Conservation (phyloP, 2,329 filamentous ascomycete species). For the Elsinoe fawcettii region DNA sequence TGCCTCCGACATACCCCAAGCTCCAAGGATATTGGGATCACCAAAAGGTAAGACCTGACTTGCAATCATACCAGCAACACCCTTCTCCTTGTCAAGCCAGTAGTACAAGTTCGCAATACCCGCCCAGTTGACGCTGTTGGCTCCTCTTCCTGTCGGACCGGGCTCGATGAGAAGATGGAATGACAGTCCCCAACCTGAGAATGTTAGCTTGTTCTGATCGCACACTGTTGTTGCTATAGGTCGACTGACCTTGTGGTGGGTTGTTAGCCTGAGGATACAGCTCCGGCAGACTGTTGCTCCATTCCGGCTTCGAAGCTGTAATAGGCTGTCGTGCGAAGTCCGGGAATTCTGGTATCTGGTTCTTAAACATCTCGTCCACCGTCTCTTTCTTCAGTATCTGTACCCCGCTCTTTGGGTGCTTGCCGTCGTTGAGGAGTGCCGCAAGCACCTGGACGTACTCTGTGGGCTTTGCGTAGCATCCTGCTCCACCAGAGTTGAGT, state of each 20-base stretch:
- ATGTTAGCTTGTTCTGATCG: neutral
- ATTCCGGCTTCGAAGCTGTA: slow-evolving; percentile 28
- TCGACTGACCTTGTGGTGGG: slow-evolving; percentile 46
- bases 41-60: slow-evolving; percentile 33
- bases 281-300: slow-evolving; percentile 32
- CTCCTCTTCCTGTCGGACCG: slow-evolving; percentile 29
- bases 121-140: slow-evolving; percentile 31
- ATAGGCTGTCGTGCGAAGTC: slow-evolving; percentile 30
- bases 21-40: slow-evolving; percentile 27
- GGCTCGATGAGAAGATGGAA: slow-evolving; percentile 31
- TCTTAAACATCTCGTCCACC: slow-evolving; percentile 56
- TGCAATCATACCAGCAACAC: slow-evolving; percentile 33
- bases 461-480: slow-evolving; percentile 50
- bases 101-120: slow-evolving; percentile 33
- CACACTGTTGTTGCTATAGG: neutral
- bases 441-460: slow-evolving; percentile 56
- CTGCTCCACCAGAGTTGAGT: slow-evolving; percentile 56
- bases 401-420: slow-evolving; percentile 47
- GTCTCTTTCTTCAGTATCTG: slow-evolving; percentile 50
- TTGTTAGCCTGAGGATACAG: slow-evolving; percentile 42
- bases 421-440: slow-evolving; percentile 57
- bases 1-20: slow-evolving; percentile 28
- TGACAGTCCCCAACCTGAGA: slow-evolving; percentile 45
- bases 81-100: slow-evolving; percentile 33
- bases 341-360: slow-evolving; percentile 38